phyloP scores from a whole-genome alignment of 2,329 filamentous ascomycete genomes.

The Penicillium sp. region DNA sequence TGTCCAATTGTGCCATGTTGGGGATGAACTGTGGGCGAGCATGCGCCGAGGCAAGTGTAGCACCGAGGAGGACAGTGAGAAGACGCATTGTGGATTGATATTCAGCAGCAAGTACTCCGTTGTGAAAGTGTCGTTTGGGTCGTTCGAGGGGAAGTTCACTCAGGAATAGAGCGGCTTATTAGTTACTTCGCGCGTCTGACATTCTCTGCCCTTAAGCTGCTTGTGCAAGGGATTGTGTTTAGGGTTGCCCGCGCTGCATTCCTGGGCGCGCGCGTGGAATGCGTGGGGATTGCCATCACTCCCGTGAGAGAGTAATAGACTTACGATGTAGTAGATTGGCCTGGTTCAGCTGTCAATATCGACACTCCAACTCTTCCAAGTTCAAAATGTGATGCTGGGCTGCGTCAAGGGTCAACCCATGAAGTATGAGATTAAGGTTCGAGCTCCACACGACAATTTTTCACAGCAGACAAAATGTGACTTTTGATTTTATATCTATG shows the following conservation, averaged over 20 bases:
- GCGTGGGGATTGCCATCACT: background rate
- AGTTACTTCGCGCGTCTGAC: background rate
- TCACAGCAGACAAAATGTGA: too few relatives aligned
- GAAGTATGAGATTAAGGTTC: too few relatives aligned
- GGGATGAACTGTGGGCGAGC: background rate
- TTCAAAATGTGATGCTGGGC: too few relatives aligned
- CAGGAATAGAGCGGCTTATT: background rate
- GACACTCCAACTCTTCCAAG: too few relatives aligned
- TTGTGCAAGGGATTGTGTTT: background rate
- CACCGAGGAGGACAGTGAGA: conserved; percentile 16
- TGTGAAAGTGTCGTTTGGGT: background rate
- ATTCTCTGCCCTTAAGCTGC: background rate
- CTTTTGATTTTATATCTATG: too few relatives aligned
- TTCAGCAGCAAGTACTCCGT: background rate
- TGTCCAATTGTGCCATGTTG: background rate
- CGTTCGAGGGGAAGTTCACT: too few relatives aligned
- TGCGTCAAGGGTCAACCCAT: too few relatives aligned
- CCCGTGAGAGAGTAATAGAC: background rate
- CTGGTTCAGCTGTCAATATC: too few relatives aligned
- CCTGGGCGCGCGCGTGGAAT: conserved; percentile 1
- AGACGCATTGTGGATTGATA: conserved; percentile 17
- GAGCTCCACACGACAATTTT: too few relatives aligned
- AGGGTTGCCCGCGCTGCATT: background rate
- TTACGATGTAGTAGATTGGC: too few relatives aligned
- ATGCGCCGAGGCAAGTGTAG: conserved; percentile 13